Base-by-base conservation (phyloP, 495 filamentous ascomycete species). In the Penicillium arizonense region DNA sequence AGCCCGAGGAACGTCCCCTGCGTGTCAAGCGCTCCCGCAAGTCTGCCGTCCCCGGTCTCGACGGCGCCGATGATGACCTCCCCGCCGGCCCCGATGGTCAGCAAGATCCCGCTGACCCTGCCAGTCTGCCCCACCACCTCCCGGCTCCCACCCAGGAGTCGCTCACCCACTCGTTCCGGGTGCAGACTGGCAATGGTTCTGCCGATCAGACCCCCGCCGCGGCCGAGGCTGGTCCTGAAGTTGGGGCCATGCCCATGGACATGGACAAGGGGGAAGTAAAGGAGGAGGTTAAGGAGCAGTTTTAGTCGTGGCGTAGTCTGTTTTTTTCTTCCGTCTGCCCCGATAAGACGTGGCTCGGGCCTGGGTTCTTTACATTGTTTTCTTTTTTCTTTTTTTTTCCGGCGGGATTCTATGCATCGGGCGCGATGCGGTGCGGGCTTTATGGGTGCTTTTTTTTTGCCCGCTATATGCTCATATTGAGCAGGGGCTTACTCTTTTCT, bases 1-100 rank as follows among this genome's bases (percentile, higher is more conserved):
- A 96, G 90, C 90, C 90, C 13, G 86, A 93, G 73, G 91, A 96
- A 68, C 92, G 94, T 56, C 92, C 92, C 13, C 78, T 96, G 44
- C 88, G 92, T 50, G 84, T 85, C 28, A 97, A 97, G 77, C 87
- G 91, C 41, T 86, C 87, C 30, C 87, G 77, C 32, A 81, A 80
- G 48, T 72, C 69, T 13, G 73, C 69, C 36, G 41, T 53, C 20
- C 37, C 59, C 12, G 61, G 58, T 6, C 34, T 52, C 33, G 68
- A 68, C n/a, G 67, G 61, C 11, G 69, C 47, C 18, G 62, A 66
- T 7, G 57, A 58, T 3, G 65, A 59, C 7, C 28, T 68, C 6
- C 47, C 55, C 16, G 40, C 59, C 11, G 61, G 58, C 8, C 37
- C 51, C 26, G 68, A 68, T 20, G 67, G 61, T 9, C 69, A 48